phyloP scores from a whole-genome alignment of 2,329 filamentous ascomycete genomes.

The Nannizziopsis arthrosporioides region DNA sequence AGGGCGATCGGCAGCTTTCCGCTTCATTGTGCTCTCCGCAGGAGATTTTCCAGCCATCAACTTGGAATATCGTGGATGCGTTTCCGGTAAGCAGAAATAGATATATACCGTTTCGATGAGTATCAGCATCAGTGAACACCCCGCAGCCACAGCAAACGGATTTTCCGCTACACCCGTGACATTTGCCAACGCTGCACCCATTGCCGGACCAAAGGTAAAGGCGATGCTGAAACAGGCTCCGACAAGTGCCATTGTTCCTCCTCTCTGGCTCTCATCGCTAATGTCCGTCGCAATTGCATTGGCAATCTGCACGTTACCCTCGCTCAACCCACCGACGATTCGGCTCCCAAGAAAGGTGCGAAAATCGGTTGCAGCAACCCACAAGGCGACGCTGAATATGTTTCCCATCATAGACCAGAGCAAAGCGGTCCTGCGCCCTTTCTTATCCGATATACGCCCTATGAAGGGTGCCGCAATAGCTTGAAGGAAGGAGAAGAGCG shows the following conservation, averaged over 20 bases:
- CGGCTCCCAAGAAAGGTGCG: constrained; percentile 90
- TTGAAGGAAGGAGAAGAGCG: constrained; percentile 84
- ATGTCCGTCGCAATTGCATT: constrained; percentile 96
- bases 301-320: constrained; percentile 92
- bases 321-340: constrained; percentile 81
- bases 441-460: constrained; percentile 71
- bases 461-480: constrained; percentile 87
- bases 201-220: constrained; percentile 88
- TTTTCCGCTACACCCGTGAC: constrained; percentile 71
- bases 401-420: constrained; percentile 89
- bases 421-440: constrained; percentile 77
- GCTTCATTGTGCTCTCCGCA: neutral
- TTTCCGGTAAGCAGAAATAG: constrained; percentile 77
- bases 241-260: constrained; percentile 89
- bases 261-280: constrained; percentile 70
- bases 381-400: constrained; percentile 81
- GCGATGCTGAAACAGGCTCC: constrained; percentile 94
- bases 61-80: constrained; percentile 50
- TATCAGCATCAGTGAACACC: constrained; percentile 74
- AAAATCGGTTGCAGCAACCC: constrained; percentile 89
- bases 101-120: constrained; percentile 79
- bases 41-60: constrained; percentile 14
- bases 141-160: constrained; percentile 85
- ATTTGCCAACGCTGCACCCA: constrained; percentile 74
- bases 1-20: constrained; percentile 7